A percentile compares a stretch with the other conserved stretches of the same genome.
phyloP scores from a whole-genome alignment of 495 filamentous ascomycete genomes.

The Bathelium albidoporum region DNA sequence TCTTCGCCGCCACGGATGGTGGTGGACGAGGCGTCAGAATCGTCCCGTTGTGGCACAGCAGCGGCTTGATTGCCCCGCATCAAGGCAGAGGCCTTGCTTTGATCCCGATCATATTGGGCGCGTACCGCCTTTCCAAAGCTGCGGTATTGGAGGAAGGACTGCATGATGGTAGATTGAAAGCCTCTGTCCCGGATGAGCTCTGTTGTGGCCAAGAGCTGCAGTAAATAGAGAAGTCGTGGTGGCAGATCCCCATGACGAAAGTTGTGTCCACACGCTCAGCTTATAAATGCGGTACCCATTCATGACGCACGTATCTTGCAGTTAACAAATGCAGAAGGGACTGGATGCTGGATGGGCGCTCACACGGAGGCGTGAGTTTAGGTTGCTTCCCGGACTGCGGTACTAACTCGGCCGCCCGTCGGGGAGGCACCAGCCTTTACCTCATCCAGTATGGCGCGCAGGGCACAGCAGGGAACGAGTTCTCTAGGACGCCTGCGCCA shows the following conservation, averaged over 20 bases:
- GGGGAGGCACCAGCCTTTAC: too few relatives aligned
- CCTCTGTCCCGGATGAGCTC: not conserved
- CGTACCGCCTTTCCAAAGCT: constrained; percentile 31
- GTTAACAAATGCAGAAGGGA: too few relatives aligned
- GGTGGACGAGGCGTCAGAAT: not conserved
- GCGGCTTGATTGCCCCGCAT: not conserved
- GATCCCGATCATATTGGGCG: constrained; percentile 23
- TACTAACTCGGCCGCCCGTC: too few relatives aligned
- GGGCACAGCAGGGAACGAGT: too few relatives aligned
- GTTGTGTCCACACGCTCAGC: not conserved
- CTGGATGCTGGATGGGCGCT: too few relatives aligned
- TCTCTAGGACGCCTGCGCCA: too few relatives aligned
- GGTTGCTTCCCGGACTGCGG: too few relatives aligned
- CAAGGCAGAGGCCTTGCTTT: constrained; percentile 5
- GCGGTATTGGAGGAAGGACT: constrained; percentile 32
- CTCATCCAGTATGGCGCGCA: too few relatives aligned
- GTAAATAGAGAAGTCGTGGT: not conserved
- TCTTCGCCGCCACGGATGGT: constrained; percentile 5
- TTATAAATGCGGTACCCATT: too few relatives aligned
- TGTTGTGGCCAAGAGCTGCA: not conserved
- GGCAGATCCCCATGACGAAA: not conserved
- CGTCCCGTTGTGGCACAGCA: not conserved
- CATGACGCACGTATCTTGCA: too few relatives aligned
- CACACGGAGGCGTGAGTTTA: too few relatives aligned
- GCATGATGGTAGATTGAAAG: constrained; percentile 13